phyloP scores from a whole-genome alignment of 2,329 filamentous ascomycete genomes.

The Alternaria gansuensis region DNA sequence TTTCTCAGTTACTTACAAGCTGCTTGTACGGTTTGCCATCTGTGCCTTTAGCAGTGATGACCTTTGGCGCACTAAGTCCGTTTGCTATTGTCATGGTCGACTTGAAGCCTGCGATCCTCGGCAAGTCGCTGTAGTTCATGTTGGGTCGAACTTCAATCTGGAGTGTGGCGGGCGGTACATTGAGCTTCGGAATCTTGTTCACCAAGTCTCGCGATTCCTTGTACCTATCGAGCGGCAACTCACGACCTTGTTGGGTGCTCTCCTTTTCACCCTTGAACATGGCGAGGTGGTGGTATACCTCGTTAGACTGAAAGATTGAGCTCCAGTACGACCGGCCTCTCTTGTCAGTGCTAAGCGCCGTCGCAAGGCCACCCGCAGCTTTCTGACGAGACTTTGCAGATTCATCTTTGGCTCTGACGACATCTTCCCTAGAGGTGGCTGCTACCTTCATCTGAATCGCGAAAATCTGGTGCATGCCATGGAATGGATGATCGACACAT shows the following conservation, averaged over 20 bases:
- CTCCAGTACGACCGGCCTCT: conserved; percentile 69
- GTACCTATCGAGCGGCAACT: conserved; percentile 70
- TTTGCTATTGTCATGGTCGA: conserved; percentile 83
- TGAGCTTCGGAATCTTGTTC: conserved; percentile 68
- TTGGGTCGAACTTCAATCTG: conserved; percentile 77
- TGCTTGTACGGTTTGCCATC: conserved; percentile 86
- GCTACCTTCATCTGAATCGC: conserved; percentile 64
- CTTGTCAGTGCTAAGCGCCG: conserved; percentile 65
- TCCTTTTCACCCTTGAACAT: conserved; percentile 69
- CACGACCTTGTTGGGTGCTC: conserved; percentile 71
- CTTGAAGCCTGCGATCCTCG: conserved; percentile 76
- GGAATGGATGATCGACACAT: conserved; percentile 91
- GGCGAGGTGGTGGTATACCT: conserved; percentile 69
- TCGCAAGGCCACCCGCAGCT: conserved; percentile 75
- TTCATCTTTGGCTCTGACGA: conserved; percentile 72
- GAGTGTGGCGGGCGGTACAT: conserved; percentile 89
- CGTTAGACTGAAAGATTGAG: conserved; percentile 77
- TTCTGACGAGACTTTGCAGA: conserved; percentile 75
- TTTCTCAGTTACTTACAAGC: conserved; percentile 63
- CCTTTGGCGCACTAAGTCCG: conserved; percentile 92
- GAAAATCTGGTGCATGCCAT: conserved; percentile 97
- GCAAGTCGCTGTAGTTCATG: conserved; percentile 78
- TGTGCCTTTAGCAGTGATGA: conserved; percentile 80
- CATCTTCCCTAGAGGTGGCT: conserved; percentile 61
- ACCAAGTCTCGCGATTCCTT: conserved; percentile 69